phyloP scores from a whole-genome alignment of 2,329 filamentous ascomycete genomes.

The Clarireedia homoeocarpa region DNA sequence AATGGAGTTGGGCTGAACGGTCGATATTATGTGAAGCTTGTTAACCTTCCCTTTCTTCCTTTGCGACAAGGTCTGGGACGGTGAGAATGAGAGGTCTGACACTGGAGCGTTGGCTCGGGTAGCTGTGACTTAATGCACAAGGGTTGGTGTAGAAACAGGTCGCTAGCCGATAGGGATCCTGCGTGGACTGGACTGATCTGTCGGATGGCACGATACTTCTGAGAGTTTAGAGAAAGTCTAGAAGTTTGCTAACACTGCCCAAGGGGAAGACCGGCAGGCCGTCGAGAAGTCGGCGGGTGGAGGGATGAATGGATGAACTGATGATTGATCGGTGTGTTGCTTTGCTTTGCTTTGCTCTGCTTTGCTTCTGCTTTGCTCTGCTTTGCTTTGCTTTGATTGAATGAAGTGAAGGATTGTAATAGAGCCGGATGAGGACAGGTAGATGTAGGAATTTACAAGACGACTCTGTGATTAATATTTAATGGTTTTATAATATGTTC shows the following conservation, averaged over 20 bases:
- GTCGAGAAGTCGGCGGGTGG: neutral
- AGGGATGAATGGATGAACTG: neutral
- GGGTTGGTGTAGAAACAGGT: slow-evolving; percentile 8
- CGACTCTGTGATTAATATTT: slow-evolving; percentile 14
- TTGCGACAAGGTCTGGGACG: slow-evolving; percentile 26
- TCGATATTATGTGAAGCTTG: slow-evolving; percentile 15
- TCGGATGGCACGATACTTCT: slow-evolving; percentile 12
- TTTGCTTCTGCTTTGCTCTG: too few species aligned
- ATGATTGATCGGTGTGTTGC: neutral
- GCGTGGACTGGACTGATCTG: slow-evolving; percentile 18
- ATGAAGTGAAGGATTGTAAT: neutral
- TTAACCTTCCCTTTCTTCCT: slow-evolving; percentile 13
- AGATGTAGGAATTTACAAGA: slow-evolving; percentile 11
- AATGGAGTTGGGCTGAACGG: neutral
- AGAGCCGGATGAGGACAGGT: slow-evolving; percentile 9
- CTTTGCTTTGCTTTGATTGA: neutral
- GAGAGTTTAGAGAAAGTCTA: neutral
- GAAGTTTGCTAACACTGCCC: neutral
- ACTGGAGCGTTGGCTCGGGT: slow-evolving; percentile 22
- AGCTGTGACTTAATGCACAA: slow-evolving; percentile 15
- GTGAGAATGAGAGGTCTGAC: slow-evolving; percentile 13
- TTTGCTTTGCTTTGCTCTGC: too few species aligned
- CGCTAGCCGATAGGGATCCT: slow-evolving; percentile 21
- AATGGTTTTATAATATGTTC: neutral
- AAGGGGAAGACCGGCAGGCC: neutral